These are phyloP conservation scores for Torulaspora maleeae DNA, from an alignment of 805 yeast genomes.

Conservation along the genomic window DNA sequence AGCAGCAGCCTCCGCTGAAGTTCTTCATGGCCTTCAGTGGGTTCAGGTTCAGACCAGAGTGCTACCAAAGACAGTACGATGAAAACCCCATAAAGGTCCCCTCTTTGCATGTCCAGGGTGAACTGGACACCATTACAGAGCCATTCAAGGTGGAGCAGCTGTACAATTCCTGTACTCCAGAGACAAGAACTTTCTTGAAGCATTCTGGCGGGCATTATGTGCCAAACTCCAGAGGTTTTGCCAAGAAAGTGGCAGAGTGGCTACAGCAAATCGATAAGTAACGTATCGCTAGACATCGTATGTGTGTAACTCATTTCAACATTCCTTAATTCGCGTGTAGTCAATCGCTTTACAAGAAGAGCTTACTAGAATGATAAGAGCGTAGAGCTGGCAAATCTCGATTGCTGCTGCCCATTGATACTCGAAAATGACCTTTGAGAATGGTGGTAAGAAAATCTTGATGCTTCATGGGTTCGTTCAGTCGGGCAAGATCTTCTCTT, in stretches of 20 bases:
- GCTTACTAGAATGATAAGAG: not conserved
- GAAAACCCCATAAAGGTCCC: slow-evolving; percentile 33
- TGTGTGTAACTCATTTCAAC: not conserved
- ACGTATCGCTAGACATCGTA: too few relatives aligned
- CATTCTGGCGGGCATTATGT: slow-evolving; percentile 98
- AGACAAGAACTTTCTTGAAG: slow-evolving; percentile 46
- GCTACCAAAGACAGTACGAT: slow-evolving; percentile 31
- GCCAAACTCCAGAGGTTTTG: slow-evolving; percentile 64
- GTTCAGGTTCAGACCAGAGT: slow-evolving; percentile 36
- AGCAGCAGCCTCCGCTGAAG: slow-evolving; percentile 46
- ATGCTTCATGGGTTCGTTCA: slow-evolving; percentile 91
- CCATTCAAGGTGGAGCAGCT: slow-evolving; percentile 61
- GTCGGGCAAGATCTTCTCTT: slow-evolving; percentile 70
- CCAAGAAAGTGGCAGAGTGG: slow-evolving; percentile 37
- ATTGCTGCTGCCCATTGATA: not conserved
- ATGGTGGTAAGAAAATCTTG: slow-evolving; percentile 45
- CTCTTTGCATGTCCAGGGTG: slow-evolving; percentile 81
- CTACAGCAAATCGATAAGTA: slow-evolving; percentile 17
- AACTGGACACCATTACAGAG: slow-evolving; percentile 82
- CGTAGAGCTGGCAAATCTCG: not conserved
- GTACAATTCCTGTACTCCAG: slow-evolving; percentile 45
- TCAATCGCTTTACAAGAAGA: not conserved
- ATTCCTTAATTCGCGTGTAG: not conserved
- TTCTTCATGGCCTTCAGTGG: slow-evolving; percentile 79
- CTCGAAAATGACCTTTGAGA: not conserved